Evolutionary conservation across 1,284 basidiomycete species (phyloP), one percentile per base, ranked within the genome.

Genomic region (Cerioporus squamosus): DNA sequence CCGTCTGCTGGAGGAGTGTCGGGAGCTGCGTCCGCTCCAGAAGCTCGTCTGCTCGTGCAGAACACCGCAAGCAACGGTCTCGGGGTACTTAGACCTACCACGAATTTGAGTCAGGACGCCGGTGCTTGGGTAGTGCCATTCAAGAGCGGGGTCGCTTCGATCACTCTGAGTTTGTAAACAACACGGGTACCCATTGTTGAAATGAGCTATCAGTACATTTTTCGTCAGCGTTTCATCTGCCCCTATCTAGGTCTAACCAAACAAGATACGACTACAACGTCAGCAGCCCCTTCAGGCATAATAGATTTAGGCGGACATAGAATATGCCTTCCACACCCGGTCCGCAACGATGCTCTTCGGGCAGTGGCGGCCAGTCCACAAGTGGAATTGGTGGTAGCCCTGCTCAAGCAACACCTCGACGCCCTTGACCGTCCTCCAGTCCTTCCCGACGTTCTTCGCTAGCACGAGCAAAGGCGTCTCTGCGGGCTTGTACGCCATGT

Each of bases 401-500:
- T 97, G 94, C 76, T 94, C 89, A 46, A 95, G 79, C 47, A 97
- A 75, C 45, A 95, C 89, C 70, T 95, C 91, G 7, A 97, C 78
- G 0, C 95, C 95, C 44, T 82, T 81, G 10, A 95, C 89, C 1
- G 78, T 75, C 22, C 76, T 80, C 95, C 95, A 97, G n/a, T 82
- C 75, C n/a, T 68, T 62, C 2, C 70, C 76, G 3, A 70, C 73
- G 31, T 74, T 68, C 63, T 78, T 77, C 5, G 87, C 90, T 5
- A 92, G 70, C 44, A 70, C 67, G 31, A 93, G 72, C 48, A 93
- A 70, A 0, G 90, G 85, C 12, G 91, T 92, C 64, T 86, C 82
- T 1, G 88, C 84, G 0, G 94, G 94, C 68, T 90, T 90, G 75
- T 97, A 97, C 20, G 94, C 94, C 89, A 97, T 92, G 67, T 98